A percentile compares a stretch with the other conserved stretches of the same genome.
Conservation (phyloP, 139 green algal species). For the Prasinococcaceae sp. region DNA sequence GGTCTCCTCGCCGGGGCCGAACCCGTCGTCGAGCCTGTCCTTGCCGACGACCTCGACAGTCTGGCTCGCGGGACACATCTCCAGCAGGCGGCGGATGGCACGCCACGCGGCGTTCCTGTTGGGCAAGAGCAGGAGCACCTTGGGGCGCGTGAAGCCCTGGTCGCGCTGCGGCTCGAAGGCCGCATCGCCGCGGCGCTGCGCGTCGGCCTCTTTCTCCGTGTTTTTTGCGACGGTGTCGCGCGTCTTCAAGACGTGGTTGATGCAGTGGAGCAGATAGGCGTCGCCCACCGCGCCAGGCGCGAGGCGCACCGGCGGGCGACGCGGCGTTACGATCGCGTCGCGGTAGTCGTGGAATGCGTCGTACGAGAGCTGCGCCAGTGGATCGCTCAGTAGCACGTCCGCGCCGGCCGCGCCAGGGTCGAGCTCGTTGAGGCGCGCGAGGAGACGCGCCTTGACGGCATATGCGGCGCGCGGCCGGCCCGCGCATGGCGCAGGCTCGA, state of each 20-base stretch:
- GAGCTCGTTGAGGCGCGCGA: no score
- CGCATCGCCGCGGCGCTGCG: neutral
- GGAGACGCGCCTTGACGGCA: no score
- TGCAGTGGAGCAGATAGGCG: constrained; percentile 56
- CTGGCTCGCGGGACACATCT: constrained; percentile 38
- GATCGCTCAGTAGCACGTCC: no score
- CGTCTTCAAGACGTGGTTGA: constrained; percentile 66
- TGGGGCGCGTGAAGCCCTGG: constrained; percentile 73
- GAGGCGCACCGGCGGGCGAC: no score
- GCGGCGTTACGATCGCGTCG: no score
- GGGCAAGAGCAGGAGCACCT: constrained; percentile 79
- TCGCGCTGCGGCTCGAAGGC: constrained; percentile 29
- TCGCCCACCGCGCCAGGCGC: no score
- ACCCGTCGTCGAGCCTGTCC: constrained; percentile 9
- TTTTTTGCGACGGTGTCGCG: constrained; percentile 71
- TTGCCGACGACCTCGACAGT: constrained; percentile 19
- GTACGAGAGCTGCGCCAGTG: no score
- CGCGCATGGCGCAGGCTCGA: no score
- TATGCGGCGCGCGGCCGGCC: no score
- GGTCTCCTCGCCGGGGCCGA: constrained; percentile 2
- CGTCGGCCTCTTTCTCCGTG: constrained; percentile 18
- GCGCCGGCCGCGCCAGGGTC: no score
- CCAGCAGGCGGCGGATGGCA: constrained; percentile 45
- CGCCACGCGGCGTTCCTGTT: constrained; percentile 58
- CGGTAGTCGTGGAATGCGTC: no score